phyloP scores from a whole-genome alignment of 805 yeast species.

The Schizosaccharomyces osmophilus region DNA sequence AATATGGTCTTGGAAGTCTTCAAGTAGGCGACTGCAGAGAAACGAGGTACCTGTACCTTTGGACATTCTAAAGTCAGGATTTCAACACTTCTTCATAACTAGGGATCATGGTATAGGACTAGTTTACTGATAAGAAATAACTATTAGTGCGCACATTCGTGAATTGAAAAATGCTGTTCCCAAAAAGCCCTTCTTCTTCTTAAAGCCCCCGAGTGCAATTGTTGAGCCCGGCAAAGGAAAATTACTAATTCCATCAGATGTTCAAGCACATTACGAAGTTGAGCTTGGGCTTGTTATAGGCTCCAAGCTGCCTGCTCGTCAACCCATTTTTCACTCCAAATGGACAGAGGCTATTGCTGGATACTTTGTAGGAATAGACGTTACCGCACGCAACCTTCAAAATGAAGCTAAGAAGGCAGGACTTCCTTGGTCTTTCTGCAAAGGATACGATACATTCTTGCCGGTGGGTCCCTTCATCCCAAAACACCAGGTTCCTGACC shows the following conservation, averaged over 20 bases:
- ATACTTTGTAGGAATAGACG: slow-evolving; percentile 69
- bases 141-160: slow-evolving; percentile 47
- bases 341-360: slow-evolving; percentile 57
- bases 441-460: slow-evolving; percentile 87
- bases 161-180: slow-evolving; percentile 72
- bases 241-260: slow-evolving; percentile 60
- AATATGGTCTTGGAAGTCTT: not conserved
- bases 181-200: slow-evolving; percentile 68
- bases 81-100: too few relatives aligned
- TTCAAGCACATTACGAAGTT: slow-evolving; percentile 69
- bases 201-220: slow-evolving; percentile 68
- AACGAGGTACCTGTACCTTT: too few relatives aligned
- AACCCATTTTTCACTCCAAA: slow-evolving; percentile 21
- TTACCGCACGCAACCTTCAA: slow-evolving; percentile 91
- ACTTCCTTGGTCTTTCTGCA: slow-evolving; percentile 87
- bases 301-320: slow-evolving; percentile 20
- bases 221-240: slow-evolving; percentile 47
- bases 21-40: too few relatives aligned
- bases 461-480: slow-evolving; percentile 56
- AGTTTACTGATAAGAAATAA: not conserved
- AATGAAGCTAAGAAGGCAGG: slow-evolving; percentile 85
- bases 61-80: too few relatives aligned
- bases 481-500: slow-evolving; percentile 39
- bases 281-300: slow-evolving; percentile 66
- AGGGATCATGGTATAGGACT: too few relatives aligned